Evolutionary conservation across 805 yeast genomes (phyloP), one percentile per base, ranked within the genome.

Genomic region (Suhomyces sp.): DNA sequence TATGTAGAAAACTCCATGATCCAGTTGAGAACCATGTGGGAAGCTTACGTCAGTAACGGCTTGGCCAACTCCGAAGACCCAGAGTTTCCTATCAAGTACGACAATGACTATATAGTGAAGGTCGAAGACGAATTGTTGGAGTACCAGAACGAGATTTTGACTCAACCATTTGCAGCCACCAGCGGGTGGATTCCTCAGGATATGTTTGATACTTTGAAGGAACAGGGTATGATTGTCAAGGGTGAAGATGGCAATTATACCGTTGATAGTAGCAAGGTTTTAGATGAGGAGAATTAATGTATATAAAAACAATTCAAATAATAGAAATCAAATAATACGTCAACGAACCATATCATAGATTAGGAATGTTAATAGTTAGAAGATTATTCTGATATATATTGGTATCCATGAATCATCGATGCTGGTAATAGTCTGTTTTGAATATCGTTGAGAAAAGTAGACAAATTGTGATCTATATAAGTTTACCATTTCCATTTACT

Each of bases 101-200:
- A 82, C 37, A 85, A 83, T 41, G 81, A 75, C 43, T 85, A 82
- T 56, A 68, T 87, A 43, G 82, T 83, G 53, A 66, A 73, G 48
- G 87, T 85, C 62, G 82, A 81, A 48, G 62, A 73, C 20, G 80
- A 79, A 22, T 76, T 89, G 59, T 84, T 81, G 53, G 79, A 76
- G 27, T 87, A 89, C 73, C 93, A 89, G 68, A 72, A 80, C 56
- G 83, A 82, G 58, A 70, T 87, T 45, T 79, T 86, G 35, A 76
- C 84, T 5, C 79, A 84, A 47, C 97, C 97, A 41, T 92, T 90
- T 69, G 86, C 89, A 27, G 93, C 93, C 45, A 87, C 97, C 21
- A 87, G 88, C 50, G 97, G 97, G 4, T 93, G 97, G 97, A 81
- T 94, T 52, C 97, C 98, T 15, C 97, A 90, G 65, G 96, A 90